Conservation (phyloP, 2,329 filamentous ascomycete species). For the Ophidiomyces ophidiicola region DNA sequence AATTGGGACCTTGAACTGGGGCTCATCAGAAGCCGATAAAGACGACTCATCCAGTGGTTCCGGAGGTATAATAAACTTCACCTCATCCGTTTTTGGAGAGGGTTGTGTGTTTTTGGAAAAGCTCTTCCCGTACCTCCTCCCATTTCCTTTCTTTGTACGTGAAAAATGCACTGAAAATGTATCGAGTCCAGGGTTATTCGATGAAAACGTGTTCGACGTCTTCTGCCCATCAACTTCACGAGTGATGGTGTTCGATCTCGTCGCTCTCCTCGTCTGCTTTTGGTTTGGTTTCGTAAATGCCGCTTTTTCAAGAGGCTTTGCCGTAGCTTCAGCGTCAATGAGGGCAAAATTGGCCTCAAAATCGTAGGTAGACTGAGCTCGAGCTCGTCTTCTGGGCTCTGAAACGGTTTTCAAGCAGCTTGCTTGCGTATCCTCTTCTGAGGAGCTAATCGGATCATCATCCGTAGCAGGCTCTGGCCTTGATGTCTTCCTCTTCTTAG, state of each 20-base stretch:
- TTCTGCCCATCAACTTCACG: not conserved
- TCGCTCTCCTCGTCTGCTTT: not conserved
- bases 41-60: not conserved
- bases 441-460: slow-evolving; percentile 27
- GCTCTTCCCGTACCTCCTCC: not conserved
- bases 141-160: not conserved
- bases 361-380: not conserved
- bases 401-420: slow-evolving; percentile 9
- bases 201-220: not conserved
- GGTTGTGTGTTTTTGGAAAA: not conserved
- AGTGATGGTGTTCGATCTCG: not conserved
- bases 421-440: slow-evolving; percentile 20
- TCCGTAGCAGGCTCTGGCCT: slow-evolving; percentile 23
- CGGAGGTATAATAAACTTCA: slow-evolving; percentile 4
- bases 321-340: not conserved
- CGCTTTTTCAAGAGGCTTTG: slow-evolving; percentile 1
- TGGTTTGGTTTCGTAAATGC: not conserved
- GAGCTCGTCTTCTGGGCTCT: slow-evolving; percentile 3
- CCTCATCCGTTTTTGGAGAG: slow-evolving; percentile 2
- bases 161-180: not conserved
- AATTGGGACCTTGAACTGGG: slow-evolving; percentile 21
- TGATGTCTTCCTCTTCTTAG: slow-evolving; percentile 9
- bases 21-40: not conserved
- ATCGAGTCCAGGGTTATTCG: not conserved
- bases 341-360: not conserved